Conservation (phyloP, 768 basidiomycete species). For the Leccinum variicolor region DNA sequence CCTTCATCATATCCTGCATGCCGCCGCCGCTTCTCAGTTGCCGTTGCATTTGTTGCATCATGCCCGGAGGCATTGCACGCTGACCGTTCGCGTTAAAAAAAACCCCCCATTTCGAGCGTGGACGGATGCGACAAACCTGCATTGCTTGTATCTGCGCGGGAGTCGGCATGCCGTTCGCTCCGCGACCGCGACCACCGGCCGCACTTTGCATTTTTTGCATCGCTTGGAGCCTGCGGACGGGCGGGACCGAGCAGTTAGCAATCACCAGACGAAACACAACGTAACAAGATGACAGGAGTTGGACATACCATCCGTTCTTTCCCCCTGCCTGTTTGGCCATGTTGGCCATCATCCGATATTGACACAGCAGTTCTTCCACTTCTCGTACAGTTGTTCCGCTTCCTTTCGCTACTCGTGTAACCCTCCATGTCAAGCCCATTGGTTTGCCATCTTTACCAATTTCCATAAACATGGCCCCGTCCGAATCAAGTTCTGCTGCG, state of each 20-base stretch:
- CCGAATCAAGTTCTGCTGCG: slow-evolving; percentile 87
- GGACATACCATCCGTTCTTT: slow-evolving; percentile 84
- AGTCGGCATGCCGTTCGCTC: slow-evolving; percentile 85
- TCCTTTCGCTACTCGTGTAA: slow-evolving; percentile 86
- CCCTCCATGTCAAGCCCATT: slow-evolving; percentile 83
- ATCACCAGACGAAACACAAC: background rate
- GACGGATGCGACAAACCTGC: slow-evolving; percentile 54
- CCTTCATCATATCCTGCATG: slow-evolving; percentile 97
- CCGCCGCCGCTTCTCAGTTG: slow-evolving; percentile 79
- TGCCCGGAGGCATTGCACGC: slow-evolving; percentile 93
- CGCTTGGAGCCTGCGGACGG: slow-evolving; percentile 60
- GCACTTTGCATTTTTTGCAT: slow-evolving; percentile 94
- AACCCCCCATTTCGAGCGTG: background rate
- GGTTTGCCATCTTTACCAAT: slow-evolving; percentile 80
- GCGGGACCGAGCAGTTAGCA: slow-evolving; percentile 2
- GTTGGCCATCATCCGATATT: slow-evolving; percentile 98
- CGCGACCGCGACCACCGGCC: slow-evolving; percentile 81
- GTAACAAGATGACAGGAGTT: background rate
- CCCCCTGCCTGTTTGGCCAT: slow-evolving; percentile 99
- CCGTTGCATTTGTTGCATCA: slow-evolving; percentile 90
- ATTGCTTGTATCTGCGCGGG: slow-evolving; percentile 93
- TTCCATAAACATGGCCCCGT: slow-evolving; percentile 89
- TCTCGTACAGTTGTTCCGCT: slow-evolving; percentile 94
- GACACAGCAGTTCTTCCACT: slow-evolving; percentile 95
- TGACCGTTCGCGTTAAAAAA: slow-evolving; percentile 30